Base-by-base conservation (phyloP, 306 rosid genomes). In the Cicer chorassanicum region DNA sequence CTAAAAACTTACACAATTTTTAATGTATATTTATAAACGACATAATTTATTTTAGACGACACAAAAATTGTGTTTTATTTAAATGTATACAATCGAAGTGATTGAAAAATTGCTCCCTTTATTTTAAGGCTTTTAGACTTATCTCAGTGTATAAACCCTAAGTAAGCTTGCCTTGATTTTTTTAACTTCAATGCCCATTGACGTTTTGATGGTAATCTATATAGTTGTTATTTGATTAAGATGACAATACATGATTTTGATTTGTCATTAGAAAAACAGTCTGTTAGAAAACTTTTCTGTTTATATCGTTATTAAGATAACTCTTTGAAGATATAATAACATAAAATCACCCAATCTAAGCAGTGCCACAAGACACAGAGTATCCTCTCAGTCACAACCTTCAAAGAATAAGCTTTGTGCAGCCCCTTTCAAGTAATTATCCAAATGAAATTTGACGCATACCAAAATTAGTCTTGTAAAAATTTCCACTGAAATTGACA, bases 361-460 rank as follows among this genome's bases (percentile, higher is more conserved):
- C 66, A 62, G 60, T 9, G 46, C 75, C 69, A 64, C 69, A 39
- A 57, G 4, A 57, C 14, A 43, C 51, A 63, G 0, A 16, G 53
- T 39, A 14, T 9, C 57, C 64, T 14, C 68, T 67, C 39, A 56
- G 21, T 21, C 3, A 29, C 5, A 4, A 34, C 19, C 49, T 46
- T 60, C 36, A 48, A 19, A 15, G 42, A 19, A 63, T 9, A 61
- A 61, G 19, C 34, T 29, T 29, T 38, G 24, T 15, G 14, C 74
- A 11, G 3, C 77, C 53, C 39, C 80, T 61, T 60, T 77, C 68
- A 66, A 44, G 56, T 48, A 82, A 68, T 63, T 63, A 55, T 18
- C 64, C 50, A 21, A 54, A 49, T 24, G 21, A 62, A 60, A 21
- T 46, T 29, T 51, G 40, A 60, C 42, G 42, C 36, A 29, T 29